Evolutionary conservation across 176 grass and related monocot genomes (phyloP).

Genomic region (Echinochloa phyllopogon): DNA sequence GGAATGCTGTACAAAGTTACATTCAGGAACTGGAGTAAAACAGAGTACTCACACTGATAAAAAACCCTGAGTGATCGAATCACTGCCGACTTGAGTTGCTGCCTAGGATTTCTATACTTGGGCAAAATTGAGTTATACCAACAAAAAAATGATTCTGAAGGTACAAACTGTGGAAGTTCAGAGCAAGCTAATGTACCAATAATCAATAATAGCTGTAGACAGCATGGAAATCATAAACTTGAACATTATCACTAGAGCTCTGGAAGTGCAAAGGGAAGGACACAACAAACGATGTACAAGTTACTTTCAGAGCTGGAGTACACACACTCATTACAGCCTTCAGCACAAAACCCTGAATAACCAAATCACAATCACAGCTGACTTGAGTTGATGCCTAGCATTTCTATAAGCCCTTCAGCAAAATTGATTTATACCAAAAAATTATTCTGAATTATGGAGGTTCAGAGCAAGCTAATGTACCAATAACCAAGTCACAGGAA

Average conservation of each 20-base stretch:
- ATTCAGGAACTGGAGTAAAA: not conserved
- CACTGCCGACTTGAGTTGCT: not conserved
- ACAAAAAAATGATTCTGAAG: not conserved
- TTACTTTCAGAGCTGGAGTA: slow-evolving; percentile 2
- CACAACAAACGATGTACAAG: not conserved
- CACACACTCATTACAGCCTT: not conserved
- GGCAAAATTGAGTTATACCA: not conserved
- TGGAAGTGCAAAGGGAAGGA: slow-evolving; percentile 55
- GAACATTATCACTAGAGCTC: slow-evolving; percentile 43
- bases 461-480: slow-evolving; percentile 13
- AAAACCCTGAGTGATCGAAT: not conserved
- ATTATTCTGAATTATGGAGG: not conserved
- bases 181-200: not conserved
- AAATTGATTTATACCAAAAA: not conserved
- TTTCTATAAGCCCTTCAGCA: not conserved
- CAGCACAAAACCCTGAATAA: not conserved
- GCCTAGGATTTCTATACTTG: not conserved
- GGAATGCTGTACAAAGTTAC: not conserved
- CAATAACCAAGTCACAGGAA: slow-evolving; percentile 22
- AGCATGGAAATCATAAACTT: slow-evolving; percentile 87
- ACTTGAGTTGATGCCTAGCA: not conserved
- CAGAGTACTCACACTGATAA: not conserved
- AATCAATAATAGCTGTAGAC: slow-evolving; percentile 71
- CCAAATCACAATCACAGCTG: not conserved
- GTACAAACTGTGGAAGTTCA: not conserved